Evolutionary conservation across 495 filamentous ascomycete genomes (phyloP), one percentile per base, ranked within the genome.

Genomic region (Gamarada debralockiae): DNA sequence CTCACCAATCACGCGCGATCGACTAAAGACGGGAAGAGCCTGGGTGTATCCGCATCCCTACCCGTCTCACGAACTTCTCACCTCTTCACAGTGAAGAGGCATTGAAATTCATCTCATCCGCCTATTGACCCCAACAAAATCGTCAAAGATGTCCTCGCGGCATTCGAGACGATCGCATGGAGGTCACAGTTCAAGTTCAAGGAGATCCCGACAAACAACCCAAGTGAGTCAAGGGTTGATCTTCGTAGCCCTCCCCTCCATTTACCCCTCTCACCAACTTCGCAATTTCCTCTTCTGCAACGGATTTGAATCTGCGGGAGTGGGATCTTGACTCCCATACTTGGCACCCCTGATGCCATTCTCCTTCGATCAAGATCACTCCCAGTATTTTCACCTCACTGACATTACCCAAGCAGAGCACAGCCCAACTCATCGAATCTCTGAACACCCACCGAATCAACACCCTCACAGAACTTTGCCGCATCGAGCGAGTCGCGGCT

Each of bases 401-500:
- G 31, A 53, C 23, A 40, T 2, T 33, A 14, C 14, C 34, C 21
- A 9, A 63, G 53, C 50, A 60, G 38, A 56, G 48, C 36, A 56
- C 53, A 3, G 42, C 55, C 14, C 61, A 76, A 41, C 67, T 77
- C 31, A 76, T 77, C 38, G 70, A 76, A 20, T 75, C 73, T 3
- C 72, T 90, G 9, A 73, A 71, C 15, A 80, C 82, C 7, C 84
- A 83, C 53, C 77, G 80, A 8, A 70, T 89, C 62, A 90, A 88
- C 63, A 90, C 86, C 10, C 67, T 91, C 8, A 84, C 83, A 1
- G 86, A 89, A 50, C 74, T 91, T 18, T 82, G 87, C 58, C 83
- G 85, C 7, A 84, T 89, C 60, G 87, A 91, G 66, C 79, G 80
- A 21, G 70, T 81, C 14, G 79, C 85, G 34, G 75, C 80, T 2